A percentile compares a stretch with the other conserved stretches of the same genome.
phyloP scores from a whole-genome alignment of 164 flowering plant genomes.

The Dillenia turbinata region DNA sequence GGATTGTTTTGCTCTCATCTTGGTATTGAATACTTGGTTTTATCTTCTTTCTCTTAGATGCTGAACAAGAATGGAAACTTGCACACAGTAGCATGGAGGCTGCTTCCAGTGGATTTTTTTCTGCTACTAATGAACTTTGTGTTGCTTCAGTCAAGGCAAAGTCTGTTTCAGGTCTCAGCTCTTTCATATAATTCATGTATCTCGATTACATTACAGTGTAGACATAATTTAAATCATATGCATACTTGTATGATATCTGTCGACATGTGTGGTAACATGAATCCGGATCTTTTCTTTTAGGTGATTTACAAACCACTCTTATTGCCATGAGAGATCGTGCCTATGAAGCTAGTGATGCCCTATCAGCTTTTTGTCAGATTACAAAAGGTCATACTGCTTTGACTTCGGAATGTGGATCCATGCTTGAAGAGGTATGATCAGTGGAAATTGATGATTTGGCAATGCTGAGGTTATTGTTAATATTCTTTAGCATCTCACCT shows the following conservation, averaged over 20 bases:
- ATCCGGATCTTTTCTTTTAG: constrained; percentile 27
- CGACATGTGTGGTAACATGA: background rate
- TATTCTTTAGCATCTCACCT: no score
- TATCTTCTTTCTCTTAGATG: constrained; percentile 37
- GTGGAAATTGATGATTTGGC: no score
- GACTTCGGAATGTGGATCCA: constrained; percentile 96
- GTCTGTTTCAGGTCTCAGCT: constrained; percentile 72
- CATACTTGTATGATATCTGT: no score
- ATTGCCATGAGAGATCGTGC: constrained; percentile 81
- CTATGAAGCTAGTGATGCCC: constrained; percentile 65
- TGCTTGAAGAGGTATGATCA: constrained; percentile 93
- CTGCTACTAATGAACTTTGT: constrained; percentile 73
- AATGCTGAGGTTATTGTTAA: no score
- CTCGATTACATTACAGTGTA: background rate
- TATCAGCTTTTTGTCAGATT: constrained; percentile 65
- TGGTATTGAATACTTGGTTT: constrained; percentile 4
- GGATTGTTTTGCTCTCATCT: background rate
- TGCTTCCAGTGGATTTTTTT: constrained; percentile 61
- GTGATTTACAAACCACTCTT: constrained; percentile 77
- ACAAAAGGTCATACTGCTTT: constrained; percentile 79
- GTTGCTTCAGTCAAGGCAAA: constrained; percentile 74
- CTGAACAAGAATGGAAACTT: constrained; percentile 87
- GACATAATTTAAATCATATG: no score
- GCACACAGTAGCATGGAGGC: constrained; percentile 82
- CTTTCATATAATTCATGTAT: background rate